A percentile compares a stretch with the other conserved stretches of the same genome.
phyloP scores from a whole-genome alignment of 352 stramenopile species.

The Pilasporangium apinafurcum region DNA sequence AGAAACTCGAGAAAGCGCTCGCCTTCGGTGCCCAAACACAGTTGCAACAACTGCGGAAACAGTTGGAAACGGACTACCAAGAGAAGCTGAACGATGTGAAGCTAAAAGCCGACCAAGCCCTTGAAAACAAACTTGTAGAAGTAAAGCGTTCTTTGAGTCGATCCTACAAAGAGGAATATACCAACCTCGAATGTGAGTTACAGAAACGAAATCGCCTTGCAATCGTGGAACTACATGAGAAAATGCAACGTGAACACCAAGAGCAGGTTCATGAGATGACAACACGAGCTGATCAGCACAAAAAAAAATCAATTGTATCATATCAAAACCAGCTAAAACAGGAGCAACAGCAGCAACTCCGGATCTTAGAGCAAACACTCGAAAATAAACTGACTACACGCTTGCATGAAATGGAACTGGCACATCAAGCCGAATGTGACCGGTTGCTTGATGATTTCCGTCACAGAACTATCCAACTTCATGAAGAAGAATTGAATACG shows the following conservation, averaged over 20 bases:
- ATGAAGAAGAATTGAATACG: conserved; percentile 31
- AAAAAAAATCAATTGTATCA: conserved; percentile 8
- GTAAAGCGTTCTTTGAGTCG: conserved; percentile 29
- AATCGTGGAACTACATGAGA: conserved; percentile 46
- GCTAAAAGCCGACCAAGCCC: conserved; percentile 11
- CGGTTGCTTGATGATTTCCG: conserved; percentile 28
- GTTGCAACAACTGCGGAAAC: conserved; percentile 41
- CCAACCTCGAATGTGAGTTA: conserved; percentile 28
- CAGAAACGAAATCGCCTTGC: conserved; percentile 38
- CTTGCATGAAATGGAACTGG: conserved; percentile 31
- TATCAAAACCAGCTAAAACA: conserved; percentile 19
- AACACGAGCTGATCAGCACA: conserved; percentile 13
- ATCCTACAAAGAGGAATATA: conserved; percentile 26
- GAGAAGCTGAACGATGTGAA: conserved; percentile 18
- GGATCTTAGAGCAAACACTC: conserved; percentile 26
- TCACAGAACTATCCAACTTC: conserved; percentile 13
- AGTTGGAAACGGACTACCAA: conserved; percentile 34
- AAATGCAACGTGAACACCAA: conserved; percentile 25
- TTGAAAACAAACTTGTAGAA: conserved; percentile 32
- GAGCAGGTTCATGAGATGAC: conserved; percentile 14
- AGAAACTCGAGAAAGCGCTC: conserved; percentile 55
- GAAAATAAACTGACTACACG: conserved; percentile 29
- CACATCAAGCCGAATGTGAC: conserved; percentile 29
- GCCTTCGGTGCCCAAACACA: conserved; percentile 55
- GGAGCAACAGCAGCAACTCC: conserved; percentile 26